Evolutionary conservation across 2,329 filamentous ascomycete species (phyloP).

Genomic region (Pseudopithomyces maydicus): DNA sequence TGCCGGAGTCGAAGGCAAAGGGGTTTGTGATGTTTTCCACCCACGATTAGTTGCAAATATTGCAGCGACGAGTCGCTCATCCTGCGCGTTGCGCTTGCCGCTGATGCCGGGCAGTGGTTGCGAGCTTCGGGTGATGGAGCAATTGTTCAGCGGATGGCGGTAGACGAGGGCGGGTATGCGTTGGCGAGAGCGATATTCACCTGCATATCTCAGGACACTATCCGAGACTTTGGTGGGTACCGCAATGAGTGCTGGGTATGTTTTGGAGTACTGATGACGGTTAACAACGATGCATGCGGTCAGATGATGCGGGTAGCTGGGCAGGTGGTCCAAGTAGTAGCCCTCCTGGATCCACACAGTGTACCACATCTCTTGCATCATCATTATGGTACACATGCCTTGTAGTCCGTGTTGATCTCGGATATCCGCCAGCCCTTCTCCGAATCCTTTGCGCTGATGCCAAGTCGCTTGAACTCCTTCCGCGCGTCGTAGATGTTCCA

Average conservation of each 20-base stretch:
- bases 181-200: slow-evolving; percentile 82
- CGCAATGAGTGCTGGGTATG: slow-evolving; percentile 83
- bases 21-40: slow-evolving; percentile 34
- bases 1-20: slow-evolving; percentile 28
- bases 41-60: slow-evolving; percentile 75
- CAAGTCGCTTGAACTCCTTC: slow-evolving; percentile 85
- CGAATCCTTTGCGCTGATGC: slow-evolving; percentile 80
- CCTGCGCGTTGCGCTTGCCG: slow-evolving; percentile 89
- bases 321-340: background rate
- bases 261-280: slow-evolving; percentile 74
- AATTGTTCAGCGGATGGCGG: slow-evolving; percentile 95
- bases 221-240: slow-evolving; percentile 94
- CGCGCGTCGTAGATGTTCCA: slow-evolving; percentile 86
- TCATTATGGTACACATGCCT: slow-evolving; percentile 45
- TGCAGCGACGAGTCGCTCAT: slow-evolving; percentile 89
- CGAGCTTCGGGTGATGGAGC: slow-evolving; percentile 92
- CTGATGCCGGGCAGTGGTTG: slow-evolving; percentile 88
- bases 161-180: slow-evolving; percentile 91
- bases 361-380: background rate
- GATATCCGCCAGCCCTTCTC: slow-evolving; percentile 88
- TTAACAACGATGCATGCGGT: background rate
- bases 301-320: slow-evolving; percentile 16
- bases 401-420: slow-evolving; percentile 86
- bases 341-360: background rate
- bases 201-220: slow-evolving; percentile 92